Percentiles rank a stretch among this genome's conserved stretches.
Conservation (phyloP, 768 basidiomycete genomes). For the Suillus subaureus region DNA sequence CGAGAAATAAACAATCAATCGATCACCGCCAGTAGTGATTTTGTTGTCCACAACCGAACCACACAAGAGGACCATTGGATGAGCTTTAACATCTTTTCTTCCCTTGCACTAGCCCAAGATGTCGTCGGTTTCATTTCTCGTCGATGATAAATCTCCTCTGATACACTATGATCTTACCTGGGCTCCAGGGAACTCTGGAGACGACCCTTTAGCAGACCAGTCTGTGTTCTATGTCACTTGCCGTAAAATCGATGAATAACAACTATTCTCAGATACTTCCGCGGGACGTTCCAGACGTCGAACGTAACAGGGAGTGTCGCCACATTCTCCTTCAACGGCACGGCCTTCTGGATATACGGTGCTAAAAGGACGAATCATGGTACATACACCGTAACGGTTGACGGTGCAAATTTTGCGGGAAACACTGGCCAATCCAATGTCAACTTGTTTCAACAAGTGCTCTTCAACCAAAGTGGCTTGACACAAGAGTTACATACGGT, state of each 20-base stretch:
- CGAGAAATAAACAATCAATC: background rate
- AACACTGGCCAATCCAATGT: constrained; percentile 31
- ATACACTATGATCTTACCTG: constrained; percentile 30
- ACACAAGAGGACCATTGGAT: background rate
- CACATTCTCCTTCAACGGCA: constrained; percentile 51
- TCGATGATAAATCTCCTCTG: constrained; percentile 37
- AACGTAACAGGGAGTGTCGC: constrained; percentile 35
- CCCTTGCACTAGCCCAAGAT: constrained; percentile 13
- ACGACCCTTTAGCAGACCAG: constrained; percentile 19
- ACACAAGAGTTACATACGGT: constrained; percentile 39
- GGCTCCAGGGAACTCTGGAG: constrained; percentile 18
- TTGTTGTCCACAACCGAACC: background rate
- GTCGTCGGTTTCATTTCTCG: constrained; percentile 27
- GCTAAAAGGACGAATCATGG: constrained; percentile 52
- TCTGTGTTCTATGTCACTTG: constrained; percentile 6
- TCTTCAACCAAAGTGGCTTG: constrained; percentile 42
- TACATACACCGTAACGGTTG: constrained; percentile 43
- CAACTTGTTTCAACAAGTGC: constrained; percentile 39
- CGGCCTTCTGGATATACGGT: constrained; percentile 50
- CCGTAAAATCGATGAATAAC: background rate
- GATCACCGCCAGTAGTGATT: background rate
- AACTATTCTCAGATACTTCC: constrained; percentile 35
- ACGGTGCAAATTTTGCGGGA: constrained; percentile 32
- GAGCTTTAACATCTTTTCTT: background rate
- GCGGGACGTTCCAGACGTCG: constrained; percentile 43